phyloP scores from a whole-genome alignment of 1,284 basidiomycete genomes.

The Bothia castanella region DNA sequence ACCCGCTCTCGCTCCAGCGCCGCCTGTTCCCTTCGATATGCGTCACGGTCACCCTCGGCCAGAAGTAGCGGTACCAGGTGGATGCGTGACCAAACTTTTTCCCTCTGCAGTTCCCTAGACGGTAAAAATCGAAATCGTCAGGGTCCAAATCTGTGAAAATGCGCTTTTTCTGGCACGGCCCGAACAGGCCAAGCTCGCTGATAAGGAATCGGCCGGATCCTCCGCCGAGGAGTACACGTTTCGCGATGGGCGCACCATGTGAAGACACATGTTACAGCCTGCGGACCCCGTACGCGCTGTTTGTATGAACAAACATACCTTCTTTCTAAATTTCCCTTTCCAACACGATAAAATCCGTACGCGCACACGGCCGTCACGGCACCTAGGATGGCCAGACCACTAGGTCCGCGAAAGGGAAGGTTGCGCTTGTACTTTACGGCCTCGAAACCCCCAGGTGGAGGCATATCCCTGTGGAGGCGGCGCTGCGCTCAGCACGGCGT shows the following conservation, averaged over 20 bases:
- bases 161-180: conserved; percentile 40
- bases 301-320: conserved; percentile 58
- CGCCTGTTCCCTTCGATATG: conserved; percentile 81
- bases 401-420: conserved; percentile 88
- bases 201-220: conserved; percentile 69
- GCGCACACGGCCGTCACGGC: conserved; percentile 82
- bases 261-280: conserved; percentile 60
- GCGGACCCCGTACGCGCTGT: conserved; percentile 44
- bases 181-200: conserved; percentile 33
- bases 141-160: conserved; percentile 38
- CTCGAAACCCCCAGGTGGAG: conserved; percentile 91
- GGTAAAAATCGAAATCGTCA: conserved; percentile 24
- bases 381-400: conserved; percentile 83
- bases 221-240: conserved; percentile 30
- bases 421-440: conserved; percentile 95
- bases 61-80: conserved; percentile 89
- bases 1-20: conserved; percentile 77
- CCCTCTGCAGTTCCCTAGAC: conserved; percentile 86
- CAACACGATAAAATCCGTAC: conserved; percentile 92
- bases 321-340: conserved; percentile 87
- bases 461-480: conserved; percentile 77
- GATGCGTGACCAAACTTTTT: conserved; percentile 95
- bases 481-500: conserved; percentile 14
- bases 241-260: conserved; percentile 32
- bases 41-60: conserved; percentile 91